Conservation (phyloP, 306 rosid species). For the Ormosia semicastrata region DNA sequence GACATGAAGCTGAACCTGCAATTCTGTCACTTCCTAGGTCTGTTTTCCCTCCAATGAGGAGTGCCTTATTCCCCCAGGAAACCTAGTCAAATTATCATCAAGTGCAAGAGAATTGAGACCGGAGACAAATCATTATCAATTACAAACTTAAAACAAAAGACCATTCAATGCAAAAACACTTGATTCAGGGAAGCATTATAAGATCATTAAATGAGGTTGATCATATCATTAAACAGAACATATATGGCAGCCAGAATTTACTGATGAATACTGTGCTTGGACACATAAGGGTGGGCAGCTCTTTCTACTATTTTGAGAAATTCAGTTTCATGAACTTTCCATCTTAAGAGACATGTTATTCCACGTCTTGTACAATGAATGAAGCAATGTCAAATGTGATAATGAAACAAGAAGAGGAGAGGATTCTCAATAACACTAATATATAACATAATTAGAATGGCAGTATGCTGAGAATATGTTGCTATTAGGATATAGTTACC, state of each 20-base stretch:
- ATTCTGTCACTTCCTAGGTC: constrained; percentile 77
- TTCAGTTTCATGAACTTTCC: neutral
- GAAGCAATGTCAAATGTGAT: neutral
- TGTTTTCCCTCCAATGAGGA: constrained; percentile 90
- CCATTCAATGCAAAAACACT: neutral
- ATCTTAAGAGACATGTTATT: neutral
- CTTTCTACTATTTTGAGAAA: neutral
- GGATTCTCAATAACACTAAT: neutral
- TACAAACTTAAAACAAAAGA: neutral
- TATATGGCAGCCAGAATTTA: neutral
- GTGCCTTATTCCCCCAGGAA: constrained; percentile 85
- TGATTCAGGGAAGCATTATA: neutral
- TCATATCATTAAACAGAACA: neutral
- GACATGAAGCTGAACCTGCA: constrained; percentile 54
- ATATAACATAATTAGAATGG: neutral
- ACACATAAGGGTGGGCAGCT: neutral
- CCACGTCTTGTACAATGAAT: neutral
- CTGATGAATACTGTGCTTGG: neutral
- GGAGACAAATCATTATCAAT: neutral
- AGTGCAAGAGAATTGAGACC: constrained; percentile 1
- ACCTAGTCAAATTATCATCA: constrained; percentile 48
- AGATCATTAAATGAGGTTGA: neutral
- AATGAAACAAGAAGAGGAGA: constrained; percentile 1
- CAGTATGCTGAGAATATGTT: neutral
- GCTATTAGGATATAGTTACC: constrained; percentile 45